These are phyloP conservation scores for Ascomycota sp. DNA, from an alignment of 2,329 filamentous ascomycete species.

Conservation along the genomic window DNA sequence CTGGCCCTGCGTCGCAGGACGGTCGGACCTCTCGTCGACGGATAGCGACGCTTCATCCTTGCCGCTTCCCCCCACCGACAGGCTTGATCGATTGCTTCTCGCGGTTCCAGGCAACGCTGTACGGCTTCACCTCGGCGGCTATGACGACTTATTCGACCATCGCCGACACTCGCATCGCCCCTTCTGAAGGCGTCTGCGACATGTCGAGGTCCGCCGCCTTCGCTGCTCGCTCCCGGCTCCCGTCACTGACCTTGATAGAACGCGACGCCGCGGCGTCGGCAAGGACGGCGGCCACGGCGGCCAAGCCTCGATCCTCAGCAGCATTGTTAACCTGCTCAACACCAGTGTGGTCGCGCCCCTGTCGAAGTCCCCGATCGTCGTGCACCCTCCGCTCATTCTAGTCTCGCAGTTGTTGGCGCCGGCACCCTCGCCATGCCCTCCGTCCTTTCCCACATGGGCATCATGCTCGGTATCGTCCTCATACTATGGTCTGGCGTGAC, in stretches of 20 bases:
- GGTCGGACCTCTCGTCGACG: background rate
- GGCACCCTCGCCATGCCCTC: slow-evolving; percentile 91
- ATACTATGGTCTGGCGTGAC: slow-evolving; percentile 84
- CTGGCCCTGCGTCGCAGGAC: background rate
- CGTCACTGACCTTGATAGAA: slow-evolving; percentile 14
- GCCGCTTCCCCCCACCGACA: too few relatives aligned
- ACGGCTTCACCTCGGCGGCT: slow-evolving; percentile 7
- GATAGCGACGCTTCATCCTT: background rate
- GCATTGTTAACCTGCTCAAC: slow-evolving; percentile 87
- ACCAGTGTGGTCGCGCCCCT: slow-evolving; percentile 44
- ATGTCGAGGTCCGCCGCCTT: slow-evolving; percentile 24
- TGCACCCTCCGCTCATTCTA: slow-evolving; percentile 4
- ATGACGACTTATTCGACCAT: slow-evolving; percentile 37
- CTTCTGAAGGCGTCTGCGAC: slow-evolving; percentile 18
- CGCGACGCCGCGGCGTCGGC: slow-evolving; percentile 36
- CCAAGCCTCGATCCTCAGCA: slow-evolving; percentile 73
- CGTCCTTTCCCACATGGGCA: slow-evolving; percentile 88
- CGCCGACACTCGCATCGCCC: slow-evolving; percentile 22
- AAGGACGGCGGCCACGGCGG: slow-evolving; percentile 50
- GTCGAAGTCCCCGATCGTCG: background rate
- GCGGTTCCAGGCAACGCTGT: slow-evolving; percentile 1
- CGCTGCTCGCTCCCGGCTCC: background rate
- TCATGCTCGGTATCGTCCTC: slow-evolving; percentile 61
- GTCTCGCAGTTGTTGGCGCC: slow-evolving; percentile 60
- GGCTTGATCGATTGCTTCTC: background rate